phyloP scores from a whole-genome alignment of 768 basidiomycete species.

The Gautieria morchelliformis region DNA sequence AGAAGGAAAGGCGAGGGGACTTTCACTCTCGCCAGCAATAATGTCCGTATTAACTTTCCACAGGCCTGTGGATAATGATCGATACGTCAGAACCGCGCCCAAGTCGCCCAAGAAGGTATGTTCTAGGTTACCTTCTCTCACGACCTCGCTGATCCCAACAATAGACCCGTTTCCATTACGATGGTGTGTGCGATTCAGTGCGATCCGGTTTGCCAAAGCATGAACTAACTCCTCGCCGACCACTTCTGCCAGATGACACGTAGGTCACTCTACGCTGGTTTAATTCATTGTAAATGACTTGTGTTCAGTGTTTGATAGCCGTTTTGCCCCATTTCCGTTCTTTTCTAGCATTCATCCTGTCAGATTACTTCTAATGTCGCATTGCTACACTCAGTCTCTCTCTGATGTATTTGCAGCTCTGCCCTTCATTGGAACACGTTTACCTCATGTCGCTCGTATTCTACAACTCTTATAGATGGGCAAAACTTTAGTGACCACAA shows the following conservation, averaged over 20 bases:
- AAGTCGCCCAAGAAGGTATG: constrained; percentile 81
- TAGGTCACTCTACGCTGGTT: constrained; percentile 25
- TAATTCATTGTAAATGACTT: not conserved
- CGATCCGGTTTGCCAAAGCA: not conserved
- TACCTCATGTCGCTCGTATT: not conserved
- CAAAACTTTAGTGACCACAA: not conserved
- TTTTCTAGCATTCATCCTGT: not conserved
- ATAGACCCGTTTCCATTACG: constrained; percentile 74
- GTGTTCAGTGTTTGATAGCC: not conserved
- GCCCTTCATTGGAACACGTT: not conserved
- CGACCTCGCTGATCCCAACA: not conserved
- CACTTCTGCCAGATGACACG: constrained; percentile 45
- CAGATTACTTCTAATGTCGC: not conserved
- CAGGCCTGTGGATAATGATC: constrained; percentile 77
- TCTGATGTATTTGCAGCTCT: not conserved
- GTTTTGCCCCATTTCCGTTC: not conserved
- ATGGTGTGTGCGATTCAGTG: constrained; percentile 46
- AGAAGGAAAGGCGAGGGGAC: constrained; percentile 50
- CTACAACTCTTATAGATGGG: no score
- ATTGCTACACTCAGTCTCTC: not conserved
- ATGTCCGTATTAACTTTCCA: constrained; percentile 6
- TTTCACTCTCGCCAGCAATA: not conserved
- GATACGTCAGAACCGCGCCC: constrained; percentile 69
- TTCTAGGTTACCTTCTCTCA: not conserved
- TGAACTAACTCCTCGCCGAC: not conserved